Percentiles rank a stretch among this genome's conserved stretches.
Conservation (phyloP, 805 yeast species). For the Zygoascus biomembranicola region DNA sequence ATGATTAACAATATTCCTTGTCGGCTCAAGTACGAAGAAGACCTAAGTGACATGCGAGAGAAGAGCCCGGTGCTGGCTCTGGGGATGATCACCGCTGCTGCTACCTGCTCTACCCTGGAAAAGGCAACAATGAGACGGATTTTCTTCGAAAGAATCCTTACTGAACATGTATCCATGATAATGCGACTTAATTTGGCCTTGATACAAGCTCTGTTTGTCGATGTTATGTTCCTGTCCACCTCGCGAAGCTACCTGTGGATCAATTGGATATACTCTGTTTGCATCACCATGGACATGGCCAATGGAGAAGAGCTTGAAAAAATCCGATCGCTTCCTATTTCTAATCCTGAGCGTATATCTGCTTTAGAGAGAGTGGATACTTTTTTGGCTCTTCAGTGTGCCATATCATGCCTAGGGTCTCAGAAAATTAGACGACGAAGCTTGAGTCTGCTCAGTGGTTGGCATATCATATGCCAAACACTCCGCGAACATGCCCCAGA, state of each 20-base stretch:
- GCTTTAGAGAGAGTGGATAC: background rate
- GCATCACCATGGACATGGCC: background rate
- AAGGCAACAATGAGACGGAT: constrained; percentile 7
- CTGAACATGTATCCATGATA: constrained; percentile 4
- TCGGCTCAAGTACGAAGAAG: background rate
- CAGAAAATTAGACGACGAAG: background rate
- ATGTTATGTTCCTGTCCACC: background rate
- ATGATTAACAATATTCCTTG: constrained; percentile 4
- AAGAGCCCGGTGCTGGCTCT: constrained; percentile 8
- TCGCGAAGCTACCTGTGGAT: background rate
- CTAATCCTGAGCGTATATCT: background rate
- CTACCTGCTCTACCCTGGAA: constrained; percentile 4
- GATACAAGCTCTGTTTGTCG: background rate
- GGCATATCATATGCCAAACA: background rate
- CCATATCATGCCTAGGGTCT: background rate
- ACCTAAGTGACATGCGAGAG: background rate
- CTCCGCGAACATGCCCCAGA: background rate
- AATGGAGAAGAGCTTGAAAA: background rate
- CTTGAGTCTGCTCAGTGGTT: background rate
- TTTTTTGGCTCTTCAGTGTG: background rate
- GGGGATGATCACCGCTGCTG: constrained; percentile 7
- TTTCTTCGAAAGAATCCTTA: constrained; percentile 10
- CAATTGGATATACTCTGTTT: background rate
- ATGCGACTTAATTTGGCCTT: background rate
- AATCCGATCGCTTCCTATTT: background rate